Base-by-base conservation (phyloP, 257 asterid species). In the Osmanthus fragrans region DNA sequence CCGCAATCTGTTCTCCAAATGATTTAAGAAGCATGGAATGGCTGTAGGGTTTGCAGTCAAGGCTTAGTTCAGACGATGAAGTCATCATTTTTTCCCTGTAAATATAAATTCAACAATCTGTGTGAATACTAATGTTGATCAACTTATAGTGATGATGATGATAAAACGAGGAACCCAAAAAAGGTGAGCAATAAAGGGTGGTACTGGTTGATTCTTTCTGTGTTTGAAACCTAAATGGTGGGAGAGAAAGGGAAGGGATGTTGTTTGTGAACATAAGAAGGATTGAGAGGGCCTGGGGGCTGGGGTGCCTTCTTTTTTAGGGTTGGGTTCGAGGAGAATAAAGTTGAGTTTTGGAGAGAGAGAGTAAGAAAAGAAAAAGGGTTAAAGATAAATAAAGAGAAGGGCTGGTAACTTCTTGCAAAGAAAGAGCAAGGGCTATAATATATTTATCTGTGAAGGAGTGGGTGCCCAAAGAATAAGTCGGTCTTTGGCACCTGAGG, bases 41-140 rank as follows among this genome's bases (percentile, higher is more conserved):
- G 78, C 84, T 89, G 32, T 88, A 92, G 47, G 97, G 91, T 82
- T 92, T 92, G 91, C 83, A 88, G 19, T 91, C 96, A 71, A 91
- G 94, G 90, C 83, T 86, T 39, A 94, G 87, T 64, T 94, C 96
- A 2, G 94, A 85, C 12, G 96, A 87, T 13, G 97, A 84, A 25
- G 90, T 76, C 94, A 90, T 94, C 90, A 86, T 90, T 47, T 47
- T 32, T 15, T 47, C 15, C 54, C 4, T 47, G 49, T 42, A 42
- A 42, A 74, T 85, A 84, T 83, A 66, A 72, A 73, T 54, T 19
- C 10, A 34, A 40, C 56, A 68, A 69, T 8, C 33, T 40, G 29
- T 64, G 30, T 36, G 15, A n/a, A 32, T 10, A 32, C 5, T 45
- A 45, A 42, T 40, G 42, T 29, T 21, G 15, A 75, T 74, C 51